Evolutionary conservation across 495 filamentous ascomycete species (phyloP), one percentile per base, ranked within the genome.

Genomic region (Collariella sp.): DNA sequence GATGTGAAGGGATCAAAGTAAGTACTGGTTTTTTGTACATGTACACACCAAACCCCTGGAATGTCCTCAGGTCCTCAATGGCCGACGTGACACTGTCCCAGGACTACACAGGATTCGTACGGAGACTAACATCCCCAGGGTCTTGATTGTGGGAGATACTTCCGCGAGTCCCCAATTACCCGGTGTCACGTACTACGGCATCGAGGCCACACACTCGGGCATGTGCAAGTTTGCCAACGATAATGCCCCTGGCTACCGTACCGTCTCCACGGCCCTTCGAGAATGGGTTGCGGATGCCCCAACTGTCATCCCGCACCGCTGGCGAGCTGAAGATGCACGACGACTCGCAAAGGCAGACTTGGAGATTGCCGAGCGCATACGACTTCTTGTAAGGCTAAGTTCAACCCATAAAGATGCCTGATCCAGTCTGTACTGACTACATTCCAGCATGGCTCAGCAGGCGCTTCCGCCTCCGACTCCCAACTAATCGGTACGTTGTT

Each of bases 161-260:
- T 91, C 88, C 1, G 89, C 87, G 0, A 79, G 83, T 22, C 89
- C 88, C 5, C 82, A 86, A 40, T 68, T 86, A 18, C 83, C 86
- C 16, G 84, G 86, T 50, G 86, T 87, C 1, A 82, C 83, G 50
- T 83, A 85, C 43, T 87, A 84, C 60, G 84, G 85, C 13, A 88
- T 95, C 43, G 85, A 91, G 58, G 83, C 86, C 1, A 84, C 81
- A n/a, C 89, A 95, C 64, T 85, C 83, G n/a, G 76, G 80, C 34
- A 93, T 95, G 87, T 89, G 83, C 73, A 93, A 89, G 62, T 95
- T 93, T 56, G 83, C 86, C 29, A 82, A 80, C 57, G 78, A 81
- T 19, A 80, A 74, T 52, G 76, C 88, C 0, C 83, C 88, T 0
- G 89, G 89, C 1, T 95, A 84, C 59, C 77, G 83, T 40, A 82